Evolutionary conservation across 2,329 filamentous ascomycete species (phyloP), one percentile per base, ranked within the genome.

Genomic region (Alternaria ventricosa): DNA sequence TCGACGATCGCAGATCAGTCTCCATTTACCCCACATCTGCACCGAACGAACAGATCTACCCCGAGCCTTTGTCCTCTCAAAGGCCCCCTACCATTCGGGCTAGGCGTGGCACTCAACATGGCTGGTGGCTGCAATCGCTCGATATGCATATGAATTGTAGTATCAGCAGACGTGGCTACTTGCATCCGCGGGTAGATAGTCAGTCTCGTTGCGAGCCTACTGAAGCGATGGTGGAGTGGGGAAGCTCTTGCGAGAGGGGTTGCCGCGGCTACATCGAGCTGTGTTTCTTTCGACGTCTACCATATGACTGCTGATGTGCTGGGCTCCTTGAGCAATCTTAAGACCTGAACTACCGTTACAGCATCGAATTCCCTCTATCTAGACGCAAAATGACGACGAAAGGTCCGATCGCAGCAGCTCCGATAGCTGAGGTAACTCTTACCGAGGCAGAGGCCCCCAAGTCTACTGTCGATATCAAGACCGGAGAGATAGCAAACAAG

Each of bases 391-490:
- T 71, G 69, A 51, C 64, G 8, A 62, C 64, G 15, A 43, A 64
- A 57, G 60, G 59, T n/a, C 54, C 61, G 12, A 45, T 67, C 20
- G 43, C 66, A 54, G 63, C 69, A 12, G 66, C 66, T n/a, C 55
- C 63, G 20, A 50, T 69, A 23, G 57, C 66, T 15, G 69, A 75
- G 33, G 59, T 71, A 15, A 66, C 68, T 12, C 54, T 72, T 18
- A 66, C 49, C 5, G 20, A 25, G 20, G 20, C 64, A n/a, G 33
- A 63, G 13, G 51, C 61, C 13, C 27, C 61, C 15, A 74, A 75
- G 53, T 53, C 66, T 3, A 41, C 55, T 7, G 66, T 68, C n/a
- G 65, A 70, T 11, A 61, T 65, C 33, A 71, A 69, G 51, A 65
- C 60, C 9, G 61, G 60, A 13, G 62, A 75, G 13, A 51, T 67